Conservation (phyloP, 768 basidiomycete species). For the Xerocomus spinulosus region DNA sequence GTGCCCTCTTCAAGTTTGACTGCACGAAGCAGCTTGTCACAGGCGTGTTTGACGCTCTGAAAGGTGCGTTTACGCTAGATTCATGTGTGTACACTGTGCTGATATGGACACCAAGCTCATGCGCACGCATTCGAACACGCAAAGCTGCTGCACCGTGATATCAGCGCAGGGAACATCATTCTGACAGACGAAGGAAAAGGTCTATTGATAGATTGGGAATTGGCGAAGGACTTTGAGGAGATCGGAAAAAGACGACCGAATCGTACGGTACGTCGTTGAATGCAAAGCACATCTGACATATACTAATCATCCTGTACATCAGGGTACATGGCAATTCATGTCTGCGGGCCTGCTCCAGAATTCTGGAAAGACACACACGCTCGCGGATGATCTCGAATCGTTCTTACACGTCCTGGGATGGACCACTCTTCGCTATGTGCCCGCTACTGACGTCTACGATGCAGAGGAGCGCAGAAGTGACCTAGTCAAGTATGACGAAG, state of each 20-base stretch:
- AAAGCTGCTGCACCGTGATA: slow-evolving; percentile 24
- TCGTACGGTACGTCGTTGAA: not conserved
- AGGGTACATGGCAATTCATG: slow-evolving; percentile 8
- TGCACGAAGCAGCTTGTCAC: not conserved
- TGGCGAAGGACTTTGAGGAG: slow-evolving; percentile 1
- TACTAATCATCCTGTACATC: not conserved
- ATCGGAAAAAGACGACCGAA: not conserved
- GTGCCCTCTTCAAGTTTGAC: not conserved
- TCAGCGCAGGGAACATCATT: slow-evolving; percentile 25
- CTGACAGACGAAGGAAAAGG: slow-evolving; percentile 9
- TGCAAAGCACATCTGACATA: no score
- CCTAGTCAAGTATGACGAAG: no score
- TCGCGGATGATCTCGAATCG: slow-evolving; percentile 32
- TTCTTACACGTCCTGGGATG: slow-evolving; percentile 17
- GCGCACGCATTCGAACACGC: slow-evolving; percentile 13
- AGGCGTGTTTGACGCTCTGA: not conserved
- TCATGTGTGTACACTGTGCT: not conserved
- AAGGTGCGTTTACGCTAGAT: not conserved
- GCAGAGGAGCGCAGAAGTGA: no score
- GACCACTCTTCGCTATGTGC: not conserved
- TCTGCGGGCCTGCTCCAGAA: slow-evolving; percentile 14
- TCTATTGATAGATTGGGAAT: slow-evolving; percentile 27
- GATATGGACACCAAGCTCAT: slow-evolving; percentile 2
- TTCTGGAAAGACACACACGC: slow-evolving; percentile 13
- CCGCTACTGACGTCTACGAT: not conserved